Evolutionary conservation across 495 filamentous ascomycete species (phyloP).

Genomic region (Xylaria scruposa): DNA sequence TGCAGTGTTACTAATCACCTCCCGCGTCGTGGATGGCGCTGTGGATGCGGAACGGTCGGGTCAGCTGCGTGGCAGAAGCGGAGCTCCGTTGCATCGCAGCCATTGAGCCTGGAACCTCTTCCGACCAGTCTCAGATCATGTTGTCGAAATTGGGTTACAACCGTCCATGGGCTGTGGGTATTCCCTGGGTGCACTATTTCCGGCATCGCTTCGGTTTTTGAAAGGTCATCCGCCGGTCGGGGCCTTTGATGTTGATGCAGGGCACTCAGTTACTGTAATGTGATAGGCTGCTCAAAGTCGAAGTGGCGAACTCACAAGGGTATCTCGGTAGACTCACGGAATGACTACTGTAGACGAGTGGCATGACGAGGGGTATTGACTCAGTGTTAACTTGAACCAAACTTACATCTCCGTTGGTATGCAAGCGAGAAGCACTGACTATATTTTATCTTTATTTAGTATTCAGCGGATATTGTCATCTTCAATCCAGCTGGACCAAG

Average conservation of each 20-base stretch:
- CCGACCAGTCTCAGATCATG: not conserved
- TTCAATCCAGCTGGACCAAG: constrained; percentile 3
- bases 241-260: constrained; percentile 2
- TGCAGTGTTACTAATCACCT: constrained; percentile 6
- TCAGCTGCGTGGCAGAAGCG: constrained; percentile 20
- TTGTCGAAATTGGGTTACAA: constrained; percentile 11
- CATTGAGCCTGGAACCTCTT: constrained; percentile 2
- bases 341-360: not conserved
- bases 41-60: constrained; percentile 21
- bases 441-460: not conserved
- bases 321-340: not conserved
- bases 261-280: not conserved
- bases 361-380: constrained; percentile 1
- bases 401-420: not conserved
- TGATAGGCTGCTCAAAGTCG: not conserved
- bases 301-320: not conserved
- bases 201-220: constrained; percentile 3
- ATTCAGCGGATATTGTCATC: not conserved
- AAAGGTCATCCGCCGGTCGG: not conserved
- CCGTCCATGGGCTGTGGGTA: not conserved
- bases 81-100: constrained; percentile 20
- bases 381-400: not conserved
- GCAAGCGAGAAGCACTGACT: not conserved
- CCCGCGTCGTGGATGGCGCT: constrained; percentile 13
- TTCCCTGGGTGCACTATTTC: constrained; percentile 2